Evolutionary conservation across 805 yeast species (phyloP), one percentile per base, ranked within the genome.

Genomic region (Candida peoriensis): DNA sequence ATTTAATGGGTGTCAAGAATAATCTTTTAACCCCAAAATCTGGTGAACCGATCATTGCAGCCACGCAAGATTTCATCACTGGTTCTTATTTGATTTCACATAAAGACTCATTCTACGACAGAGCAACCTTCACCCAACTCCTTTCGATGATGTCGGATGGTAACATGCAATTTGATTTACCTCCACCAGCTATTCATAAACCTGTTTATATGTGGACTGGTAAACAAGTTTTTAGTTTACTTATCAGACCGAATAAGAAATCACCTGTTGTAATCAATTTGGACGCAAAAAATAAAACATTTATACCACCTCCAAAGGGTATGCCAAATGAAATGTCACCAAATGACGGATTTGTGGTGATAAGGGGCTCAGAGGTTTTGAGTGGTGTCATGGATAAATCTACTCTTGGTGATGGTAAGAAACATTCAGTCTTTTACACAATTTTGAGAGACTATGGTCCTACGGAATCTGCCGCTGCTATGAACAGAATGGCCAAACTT

Each of bases 31-130:
- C 98, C 2, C 99, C 99, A 8, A 86, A 89, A 55, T 85, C 95
- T 21, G 99, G 99, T 50, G 98, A 94, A 54, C 99, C 99, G 0
- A 93, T 93, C 50, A 93, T 93, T 71, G 99, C 98, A 1, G 99
- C 99, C 8, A 93, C 98, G 1, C 99, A 93, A 68, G 99, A 93
- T 76, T 93, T 93, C 68, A 93, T 93, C 52, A 89, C 97, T 6
- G 98, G 97, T 14, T 87, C 97, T 0, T 93, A 81, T 58, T 68
- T 93, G 53, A 85, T 93, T 27, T 83, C 97, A 1, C 87, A 84
- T 51, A 94, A 93, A 61, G 97, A 94, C 59, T 74, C 95, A 2
- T 93, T 93, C 59, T 90, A 76, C 55, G 95, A 89, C 61, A 73
- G 96, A 45, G 93, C 90, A 2, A 68, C 85, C 8, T 76, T 93